Evolutionary conservation across 2,329 filamentous ascomycete species (phyloP).

Genomic region (Gremmenia infestans): DNA sequence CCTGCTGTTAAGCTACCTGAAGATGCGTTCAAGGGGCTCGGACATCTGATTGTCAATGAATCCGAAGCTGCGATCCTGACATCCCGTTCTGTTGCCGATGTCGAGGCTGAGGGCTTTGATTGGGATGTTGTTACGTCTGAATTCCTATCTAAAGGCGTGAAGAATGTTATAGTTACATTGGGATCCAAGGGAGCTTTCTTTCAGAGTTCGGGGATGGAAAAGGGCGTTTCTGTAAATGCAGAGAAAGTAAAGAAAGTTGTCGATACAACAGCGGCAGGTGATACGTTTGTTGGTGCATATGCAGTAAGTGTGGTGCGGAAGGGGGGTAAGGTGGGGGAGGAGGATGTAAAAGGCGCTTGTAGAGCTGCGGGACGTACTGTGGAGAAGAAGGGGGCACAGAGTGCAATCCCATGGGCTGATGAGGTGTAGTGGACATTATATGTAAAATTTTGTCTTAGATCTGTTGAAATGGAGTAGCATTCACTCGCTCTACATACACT

Average conservation of each 20-base stretch:
- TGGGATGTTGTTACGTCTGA: slow-evolving; percentile 42
- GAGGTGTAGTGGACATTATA: slow-evolving; percentile 35
- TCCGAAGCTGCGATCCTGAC: slow-evolving; percentile 76
- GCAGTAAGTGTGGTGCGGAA: slow-evolving; percentile 62
- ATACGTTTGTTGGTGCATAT: slow-evolving; percentile 90
- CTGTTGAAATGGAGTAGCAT: not conserved
- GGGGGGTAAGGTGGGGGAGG: slow-evolving; percentile 29
- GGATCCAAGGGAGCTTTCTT: slow-evolving; percentile 76
- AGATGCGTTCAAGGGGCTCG: slow-evolving; percentile 60
- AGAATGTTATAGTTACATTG: slow-evolving; percentile 77
- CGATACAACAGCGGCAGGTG: slow-evolving; percentile 90
- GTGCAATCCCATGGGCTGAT: slow-evolving; percentile 61
- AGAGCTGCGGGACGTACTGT: slow-evolving; percentile 62
- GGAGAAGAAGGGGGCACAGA: slow-evolving; percentile 59
- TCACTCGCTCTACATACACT: too few relatives aligned
- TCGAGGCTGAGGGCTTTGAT: slow-evolving; percentile 42
- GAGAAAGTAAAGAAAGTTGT: slow-evolving; percentile 68
- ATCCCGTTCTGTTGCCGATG: slow-evolving; percentile 37
- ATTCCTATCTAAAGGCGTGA: slow-evolving; percentile 67
- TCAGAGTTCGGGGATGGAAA: slow-evolving; percentile 38
- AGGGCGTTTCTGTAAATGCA: slow-evolving; percentile 53
- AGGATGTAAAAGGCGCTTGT: slow-evolving; percentile 56
- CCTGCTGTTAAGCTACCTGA: slow-evolving; percentile 66
- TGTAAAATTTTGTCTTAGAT: not conserved
- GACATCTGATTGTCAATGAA: slow-evolving; percentile 85